Percentiles rank a stretch among this genome's conserved stretches.
These are phyloP conservation scores for Hordeum pubiflorum DNA, from an alignment of 202 grass and related monocot genomes.

Conservation along the genomic window DNA sequence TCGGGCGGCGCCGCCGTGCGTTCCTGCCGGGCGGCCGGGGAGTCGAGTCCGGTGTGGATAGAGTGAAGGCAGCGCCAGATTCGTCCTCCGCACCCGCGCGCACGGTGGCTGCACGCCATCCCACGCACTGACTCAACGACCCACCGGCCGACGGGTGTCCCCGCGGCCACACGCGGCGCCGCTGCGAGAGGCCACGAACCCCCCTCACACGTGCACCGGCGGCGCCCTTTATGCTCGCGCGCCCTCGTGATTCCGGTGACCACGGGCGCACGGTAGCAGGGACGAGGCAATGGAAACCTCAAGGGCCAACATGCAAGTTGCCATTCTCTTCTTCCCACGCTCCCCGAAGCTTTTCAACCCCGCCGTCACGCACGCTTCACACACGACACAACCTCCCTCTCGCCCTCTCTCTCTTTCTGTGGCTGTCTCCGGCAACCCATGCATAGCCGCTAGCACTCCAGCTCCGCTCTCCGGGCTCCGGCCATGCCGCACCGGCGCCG, in stretches of 20 bases:
- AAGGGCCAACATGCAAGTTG: slow-evolving; percentile 3
- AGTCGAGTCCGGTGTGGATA: too few relatives aligned
- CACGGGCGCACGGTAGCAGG: neutral
- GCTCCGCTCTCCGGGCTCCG: neutral
- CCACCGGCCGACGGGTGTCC: neutral
- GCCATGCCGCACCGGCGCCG: slow-evolving; percentile 51
- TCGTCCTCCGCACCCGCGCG: too few relatives aligned
- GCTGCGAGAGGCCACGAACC: neutral
- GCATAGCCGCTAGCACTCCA: neutral
- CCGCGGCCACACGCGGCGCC: neutral
- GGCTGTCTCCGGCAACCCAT: neutral
- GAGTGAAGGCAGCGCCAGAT: too few relatives aligned
- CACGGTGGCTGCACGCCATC: neutral
- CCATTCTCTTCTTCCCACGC: neutral
- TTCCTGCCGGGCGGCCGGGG: neutral
- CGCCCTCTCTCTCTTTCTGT: too few relatives aligned
- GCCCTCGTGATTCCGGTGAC: neutral
- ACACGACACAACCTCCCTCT: neutral
- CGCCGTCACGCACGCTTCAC: neutral
- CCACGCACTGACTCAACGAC: neutral
- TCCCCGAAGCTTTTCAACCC: slow-evolving; percentile 1
- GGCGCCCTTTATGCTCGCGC: neutral
- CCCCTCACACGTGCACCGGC: neutral
- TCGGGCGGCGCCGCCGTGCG: neutral
- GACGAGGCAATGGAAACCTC: neutral